A percentile compares a stretch with the other conserved stretches of the same genome.
These are phyloP conservation scores for Lecanosticta acicola DNA, from an alignment of 2,329 filamentous ascomycete species.

Conservation along the genomic window DNA sequence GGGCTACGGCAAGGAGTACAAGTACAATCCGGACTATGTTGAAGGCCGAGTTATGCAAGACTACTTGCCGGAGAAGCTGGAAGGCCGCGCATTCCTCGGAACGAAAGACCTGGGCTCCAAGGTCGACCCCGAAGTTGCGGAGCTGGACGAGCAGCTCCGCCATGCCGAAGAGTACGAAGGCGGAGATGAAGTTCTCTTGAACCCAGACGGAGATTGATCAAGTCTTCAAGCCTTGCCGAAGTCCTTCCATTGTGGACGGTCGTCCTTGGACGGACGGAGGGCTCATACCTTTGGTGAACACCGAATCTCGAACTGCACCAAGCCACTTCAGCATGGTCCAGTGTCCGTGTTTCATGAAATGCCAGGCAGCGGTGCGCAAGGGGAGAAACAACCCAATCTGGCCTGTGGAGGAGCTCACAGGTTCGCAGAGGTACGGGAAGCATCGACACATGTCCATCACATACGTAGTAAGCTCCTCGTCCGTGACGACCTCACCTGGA, in stretches of 20 bases:
- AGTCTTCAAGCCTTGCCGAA: background rate
- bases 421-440: constrained; percentile 29
- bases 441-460: constrained; percentile 25
- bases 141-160: constrained; percentile 19
- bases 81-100: constrained; percentile 69
- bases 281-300: constrained; percentile 25
- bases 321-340: constrained; percentile 26
- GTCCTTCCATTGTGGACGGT: background rate
- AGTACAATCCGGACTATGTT: constrained; percentile 88
- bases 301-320: constrained; percentile 18
- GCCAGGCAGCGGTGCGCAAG: constrained; percentile 24
- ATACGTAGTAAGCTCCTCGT: constrained; percentile 25
- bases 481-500: constrained; percentile 14
- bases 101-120: constrained; percentile 71
- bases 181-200: constrained; percentile 21
- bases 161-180: constrained; percentile 18
- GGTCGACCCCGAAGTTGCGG: constrained; percentile 54
- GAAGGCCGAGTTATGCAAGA: constrained; percentile 79
- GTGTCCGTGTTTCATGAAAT: constrained; percentile 24
- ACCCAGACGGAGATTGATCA: constrained; percentile 31
- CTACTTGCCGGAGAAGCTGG: constrained; percentile 76
- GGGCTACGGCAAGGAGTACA: constrained; percentile 86
- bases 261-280: constrained; percentile 18
- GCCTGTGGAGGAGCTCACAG: constrained; percentile 24
- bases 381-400: constrained; percentile 30